phyloP scores from a whole-genome alignment of 2,329 filamentous ascomycete genomes.

The Microcera coccophila region DNA sequence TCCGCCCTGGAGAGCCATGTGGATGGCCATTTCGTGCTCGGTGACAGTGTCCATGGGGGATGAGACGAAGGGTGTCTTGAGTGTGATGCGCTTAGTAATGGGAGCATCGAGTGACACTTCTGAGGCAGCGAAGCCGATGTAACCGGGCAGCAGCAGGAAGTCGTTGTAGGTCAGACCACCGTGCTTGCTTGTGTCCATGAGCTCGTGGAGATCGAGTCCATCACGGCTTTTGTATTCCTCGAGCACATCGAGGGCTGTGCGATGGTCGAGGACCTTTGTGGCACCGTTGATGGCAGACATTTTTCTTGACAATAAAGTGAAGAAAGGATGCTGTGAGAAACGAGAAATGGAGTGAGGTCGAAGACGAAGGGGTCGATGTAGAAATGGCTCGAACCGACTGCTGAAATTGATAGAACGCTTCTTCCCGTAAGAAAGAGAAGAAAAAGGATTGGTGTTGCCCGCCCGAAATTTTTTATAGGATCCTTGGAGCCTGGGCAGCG shows the following conservation, averaged over 20 bases:
- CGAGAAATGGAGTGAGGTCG: conserved; percentile 38
- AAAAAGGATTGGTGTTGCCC: conserved; percentile 34
- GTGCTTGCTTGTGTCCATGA: conserved; percentile 87
- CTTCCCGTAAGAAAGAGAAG: conserved; percentile 51
- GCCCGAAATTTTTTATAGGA: conserved; percentile 37
- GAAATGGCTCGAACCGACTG: conserved; percentile 32
- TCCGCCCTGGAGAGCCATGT: conserved; percentile 86
- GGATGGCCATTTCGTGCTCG: conserved; percentile 98
- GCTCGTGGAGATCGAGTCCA: conserved; percentile 79
- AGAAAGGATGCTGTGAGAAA: conserved; percentile 18
- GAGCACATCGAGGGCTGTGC: conserved; percentile 74
- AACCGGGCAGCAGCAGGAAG: conserved; percentile 92
- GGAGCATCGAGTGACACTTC: conserved; percentile 85
- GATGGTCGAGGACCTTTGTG: conserved; percentile 65
- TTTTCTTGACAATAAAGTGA: conserved; percentile 15
- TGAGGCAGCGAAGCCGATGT: conserved; percentile 95
- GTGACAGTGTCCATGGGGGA: conserved; percentile 99
- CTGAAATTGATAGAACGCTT: conserved; percentile 43
- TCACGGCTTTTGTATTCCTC: conserved; percentile 76
- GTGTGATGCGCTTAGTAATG: conserved; percentile 88
- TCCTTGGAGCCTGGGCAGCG: conserved; percentile 10
- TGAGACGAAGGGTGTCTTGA: conserved; percentile 96
- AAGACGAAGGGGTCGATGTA: conserved; percentile 35
- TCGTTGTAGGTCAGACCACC: conserved; percentile 98
- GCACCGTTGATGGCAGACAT: conserved; percentile 62